A percentile compares a stretch with the other conserved stretches of the same genome.
phyloP scores from a whole-genome alignment of 73 alveolate species.

The Paramecium pentaurelia region DNA sequence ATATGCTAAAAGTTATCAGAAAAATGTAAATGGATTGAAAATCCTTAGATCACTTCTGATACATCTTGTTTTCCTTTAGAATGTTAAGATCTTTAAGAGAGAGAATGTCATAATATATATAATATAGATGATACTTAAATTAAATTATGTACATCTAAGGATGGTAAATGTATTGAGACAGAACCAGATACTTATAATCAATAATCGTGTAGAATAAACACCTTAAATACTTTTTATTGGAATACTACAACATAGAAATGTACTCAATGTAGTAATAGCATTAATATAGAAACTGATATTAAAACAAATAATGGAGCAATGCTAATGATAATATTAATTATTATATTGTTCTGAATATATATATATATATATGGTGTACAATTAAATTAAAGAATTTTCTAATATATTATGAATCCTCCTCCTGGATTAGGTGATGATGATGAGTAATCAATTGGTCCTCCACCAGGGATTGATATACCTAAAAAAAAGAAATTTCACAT shows the following conservation, averaged over 20 bases:
- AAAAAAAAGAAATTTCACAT: not conserved
- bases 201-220: not conserved
- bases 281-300: not conserved
- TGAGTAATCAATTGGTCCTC: not conserved
- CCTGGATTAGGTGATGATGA: conserved; percentile 39
- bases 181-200: not conserved
- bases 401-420: conserved; percentile 25
- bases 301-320: not conserved
- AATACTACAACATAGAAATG: not conserved
- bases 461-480: not conserved
- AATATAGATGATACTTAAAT: not conserved
- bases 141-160: not conserved
- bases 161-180: not conserved
- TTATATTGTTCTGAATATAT: not conserved
- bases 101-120: not conserved
- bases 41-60: not conserved
- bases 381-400: not conserved
- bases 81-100: not conserved
- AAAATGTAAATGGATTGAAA: not conserved
- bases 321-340: not conserved
- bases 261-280: not conserved
- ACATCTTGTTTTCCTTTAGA: not conserved
- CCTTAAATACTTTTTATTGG: not conserved
- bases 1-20: not conserved
- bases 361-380: not conserved